Base-by-base conservation (phyloP, 352 stramenopile genomes). In the Phytophthora sansomeana region DNA sequence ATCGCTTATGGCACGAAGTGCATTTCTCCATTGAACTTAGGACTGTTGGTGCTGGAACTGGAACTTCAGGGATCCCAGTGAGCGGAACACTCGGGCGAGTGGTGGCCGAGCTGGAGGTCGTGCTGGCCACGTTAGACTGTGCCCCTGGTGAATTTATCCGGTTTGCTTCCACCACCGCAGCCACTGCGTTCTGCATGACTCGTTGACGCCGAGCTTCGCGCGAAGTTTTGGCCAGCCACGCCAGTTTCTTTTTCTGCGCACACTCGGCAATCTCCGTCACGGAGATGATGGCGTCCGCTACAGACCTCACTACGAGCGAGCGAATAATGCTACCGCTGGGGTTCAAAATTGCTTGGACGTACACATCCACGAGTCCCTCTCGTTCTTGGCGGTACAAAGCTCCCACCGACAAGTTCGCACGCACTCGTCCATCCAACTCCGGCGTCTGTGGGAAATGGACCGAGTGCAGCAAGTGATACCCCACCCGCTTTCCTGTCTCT, bases 381-480 rank as follows among this genome's bases (percentile, higher is more conserved):
- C 43, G 63, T 17, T 69, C 67, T 48, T 83, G 70, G 1, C 79
- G 75, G 58, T 72, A 89, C 39, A 90, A 49, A 7, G 62, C 59
- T 16, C 64, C 74, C n/a, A 80, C 55, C 0, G 81, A 89, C 39
- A 79, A 51, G 47, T 63, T 81, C 6, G 42, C 63, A 48, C 66
- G 65, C 54, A 73, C 56, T 7, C 54, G 52, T 13, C 50, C 55
- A n/a, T 67, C 60, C 32, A 85, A 32, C 55, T 68, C 53, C 0
- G 63, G 76, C 1, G 67, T 74, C 30, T 81, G 67, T 1, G 67
- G 52, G 47, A 82, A 81, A 41, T 73, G 55, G 36, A 91, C 57
- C 10, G 83, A 91, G 56, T 87, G 82, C 42, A 83, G 38, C 51
- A 89, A 50, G 53, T 88, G 78, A 47, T 84, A 91, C 17, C 78